Conservation (phyloP, 768 basidiomycete species). For the Pleurotus salmoneostramineus region DNA sequence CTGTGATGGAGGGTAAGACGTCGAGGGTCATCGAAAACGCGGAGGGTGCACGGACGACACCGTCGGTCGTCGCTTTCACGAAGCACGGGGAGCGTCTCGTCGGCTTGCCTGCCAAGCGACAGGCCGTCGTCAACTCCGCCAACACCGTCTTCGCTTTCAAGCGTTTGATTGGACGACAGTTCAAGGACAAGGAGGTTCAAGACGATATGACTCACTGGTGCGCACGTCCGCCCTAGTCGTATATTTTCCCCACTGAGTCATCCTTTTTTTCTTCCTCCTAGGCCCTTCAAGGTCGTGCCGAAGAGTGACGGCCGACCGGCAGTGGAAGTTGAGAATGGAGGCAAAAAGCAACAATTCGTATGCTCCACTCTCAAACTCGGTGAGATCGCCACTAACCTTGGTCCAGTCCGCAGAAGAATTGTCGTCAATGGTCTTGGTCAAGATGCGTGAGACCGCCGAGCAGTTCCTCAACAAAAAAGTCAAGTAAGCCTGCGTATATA, state of each 20-base stretch:
- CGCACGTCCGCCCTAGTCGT: conserved; percentile 14
- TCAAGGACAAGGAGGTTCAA: conserved; percentile 90
- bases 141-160: conserved; percentile 96
- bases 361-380: conserved; percentile 22
- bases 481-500: conserved; percentile 59
- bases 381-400: not conserved
- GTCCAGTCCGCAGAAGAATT: conserved; percentile 78
- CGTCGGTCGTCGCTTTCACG: conserved; percentile 97
- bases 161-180: conserved; percentile 92
- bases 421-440: conserved; percentile 82
- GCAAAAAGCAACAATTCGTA: conserved; percentile 78
- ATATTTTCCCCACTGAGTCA: conserved; percentile 1
- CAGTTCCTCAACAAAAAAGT: conserved; percentile 90
- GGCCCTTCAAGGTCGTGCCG: conserved; percentile 79
- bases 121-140: conserved; percentile 91
- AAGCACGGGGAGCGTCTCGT: conserved; percentile 97
- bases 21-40: conserved; percentile 96
- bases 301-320: conserved; percentile 75
- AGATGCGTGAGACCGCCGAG: conserved; percentile 97
- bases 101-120: conserved; percentile 95
- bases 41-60: conserved; percentile 96
- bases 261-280: conserved; percentile 17
- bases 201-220: conserved; percentile 86
- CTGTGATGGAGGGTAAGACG: conserved; percentile 94
- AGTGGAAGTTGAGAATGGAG: conserved; percentile 81